Evolutionary conservation across 805 yeast species (phyloP).

Genomic region (Candida boidinii): DNA sequence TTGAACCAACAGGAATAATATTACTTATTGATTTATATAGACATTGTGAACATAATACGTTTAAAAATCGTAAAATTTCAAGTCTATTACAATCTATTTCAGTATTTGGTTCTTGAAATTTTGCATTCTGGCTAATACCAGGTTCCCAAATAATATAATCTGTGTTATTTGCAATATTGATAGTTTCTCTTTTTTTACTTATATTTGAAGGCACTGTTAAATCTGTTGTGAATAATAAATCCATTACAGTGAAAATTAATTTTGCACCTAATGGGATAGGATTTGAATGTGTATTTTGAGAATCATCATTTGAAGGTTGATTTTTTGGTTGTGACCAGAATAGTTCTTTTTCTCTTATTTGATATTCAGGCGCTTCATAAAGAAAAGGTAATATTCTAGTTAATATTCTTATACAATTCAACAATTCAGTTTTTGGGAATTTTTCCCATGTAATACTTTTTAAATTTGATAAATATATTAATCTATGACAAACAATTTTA

Average conservation of each 20-base stretch:
- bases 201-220: conserved; percentile 37
- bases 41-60: conserved; percentile 53
- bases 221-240: conserved; percentile 45
- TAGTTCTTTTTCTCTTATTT: conserved; percentile 24
- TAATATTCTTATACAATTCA: conserved; percentile 58
- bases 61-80: conserved; percentile 54
- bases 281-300: conserved; percentile 12
- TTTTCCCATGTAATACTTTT: conserved; percentile 17
- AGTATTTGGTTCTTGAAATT: conserved; percentile 23
- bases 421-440: conserved; percentile 27
- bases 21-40: conserved; percentile 40
- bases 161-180: conserved; percentile 15
- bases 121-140: conserved; percentile 47
- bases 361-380: conserved; percentile 42
- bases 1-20: conserved; percentile 45
- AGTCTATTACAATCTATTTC: conserved; percentile 54
- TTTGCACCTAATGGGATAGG: conserved; percentile 27
- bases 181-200: background rate
- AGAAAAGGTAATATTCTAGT: conserved; percentile 59
- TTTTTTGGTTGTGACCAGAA: conserved; percentile 34
- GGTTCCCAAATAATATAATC: conserved; percentile 64
- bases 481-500: conserved; percentile 27
- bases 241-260: conserved; percentile 29
- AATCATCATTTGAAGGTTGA: conserved; percentile 16
- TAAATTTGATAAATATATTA: conserved; percentile 16